Evolutionary conservation across 768 basidiomycete genomes (phyloP), one percentile per base, ranked within the genome.

Genomic region (Strobilomyces echinocephalus): DNA sequence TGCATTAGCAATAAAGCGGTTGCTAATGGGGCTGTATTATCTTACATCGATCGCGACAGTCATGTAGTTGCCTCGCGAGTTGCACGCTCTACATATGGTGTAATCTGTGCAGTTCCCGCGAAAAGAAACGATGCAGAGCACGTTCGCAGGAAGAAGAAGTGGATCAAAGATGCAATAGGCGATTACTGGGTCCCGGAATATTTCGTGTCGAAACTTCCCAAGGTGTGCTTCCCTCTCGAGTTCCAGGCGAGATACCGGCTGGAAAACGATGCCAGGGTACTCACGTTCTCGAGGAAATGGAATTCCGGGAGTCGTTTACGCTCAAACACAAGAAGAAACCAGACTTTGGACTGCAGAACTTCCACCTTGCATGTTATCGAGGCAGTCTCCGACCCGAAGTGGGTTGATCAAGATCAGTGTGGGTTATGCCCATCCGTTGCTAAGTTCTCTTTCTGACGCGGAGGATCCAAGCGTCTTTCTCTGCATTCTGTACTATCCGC

Each of bases 1-100:
- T 35, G 24, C 31, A 21, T 9, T 18, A 60, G 59, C 30, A 61
- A 57, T 18, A 50, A 52, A 33, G 45, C 52, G 5, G 56, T 59
- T 3, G 52, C 58, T 9, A 40, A 50, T 21, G 58, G 58, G 9
- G 58, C 52, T 0, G 49, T 58, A 2, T 43, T 59, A 8, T 35
- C 35, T 9, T 35, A 47, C 10, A 9, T 47, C 15, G 8, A 36
- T n/a, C 24, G 34, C 24, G 21, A 36, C 16, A 36, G 26, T 20
- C 52, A 53, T 34, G 7, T 50, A 2, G 44, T 59, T 8, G 7
- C 39, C 20, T 40, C 39, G 39, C 39, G 39, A 40, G 8, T 40
- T 21, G 39, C 39, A 40, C 18, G 39, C 21, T 2, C 10, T 20
- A 40, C 39, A 21, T 21, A 40, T 10, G 39, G 39, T 11, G 39